phyloP scores from a whole-genome alignment of 1,284 basidiomycete species.

The Heterobasidion annosum region DNA sequence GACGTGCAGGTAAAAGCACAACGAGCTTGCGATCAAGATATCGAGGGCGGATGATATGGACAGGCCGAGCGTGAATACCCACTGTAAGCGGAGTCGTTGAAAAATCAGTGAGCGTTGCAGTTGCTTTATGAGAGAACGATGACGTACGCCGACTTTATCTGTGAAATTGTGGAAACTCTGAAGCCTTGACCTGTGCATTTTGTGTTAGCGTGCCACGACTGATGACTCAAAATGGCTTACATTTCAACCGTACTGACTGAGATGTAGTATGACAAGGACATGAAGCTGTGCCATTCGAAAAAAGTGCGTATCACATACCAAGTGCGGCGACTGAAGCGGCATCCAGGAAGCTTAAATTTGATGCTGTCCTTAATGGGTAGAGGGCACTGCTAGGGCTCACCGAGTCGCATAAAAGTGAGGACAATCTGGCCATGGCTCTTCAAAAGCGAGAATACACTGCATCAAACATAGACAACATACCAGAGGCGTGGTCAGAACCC shows the following conservation, averaged over 20 bases:
- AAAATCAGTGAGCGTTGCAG: background rate
- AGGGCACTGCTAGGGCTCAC: constrained; percentile 16
- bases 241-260: constrained; percentile 28
- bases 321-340: background rate
- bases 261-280: too few relatives aligned
- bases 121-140: too few relatives aligned
- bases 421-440: constrained; percentile 13
- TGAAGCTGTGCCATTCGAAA: background rate
- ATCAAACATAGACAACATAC: constrained; percentile 13
- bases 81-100: constrained; percentile 16
- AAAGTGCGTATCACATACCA: background rate
- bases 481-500: constrained; percentile 26
- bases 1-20: constrained; percentile 33
- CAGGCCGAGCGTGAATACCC: constrained; percentile 44
- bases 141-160: background rate
- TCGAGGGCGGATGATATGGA: constrained; percentile 37
- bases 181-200: background rate
- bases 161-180: background rate
- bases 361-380: constrained; percentile 18
- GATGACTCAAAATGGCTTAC: constrained; percentile 16
- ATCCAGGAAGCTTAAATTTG: constrained; percentile 5
- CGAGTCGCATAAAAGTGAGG: constrained; percentile 21
- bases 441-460: background rate
- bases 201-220: background rate
- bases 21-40: constrained; percentile 33